A percentile compares a stretch with the other conserved stretches of the same genome.
phyloP scores from a whole-genome alignment of 2,329 filamentous ascomycete species.

The Aspergillus eucalypticola region DNA sequence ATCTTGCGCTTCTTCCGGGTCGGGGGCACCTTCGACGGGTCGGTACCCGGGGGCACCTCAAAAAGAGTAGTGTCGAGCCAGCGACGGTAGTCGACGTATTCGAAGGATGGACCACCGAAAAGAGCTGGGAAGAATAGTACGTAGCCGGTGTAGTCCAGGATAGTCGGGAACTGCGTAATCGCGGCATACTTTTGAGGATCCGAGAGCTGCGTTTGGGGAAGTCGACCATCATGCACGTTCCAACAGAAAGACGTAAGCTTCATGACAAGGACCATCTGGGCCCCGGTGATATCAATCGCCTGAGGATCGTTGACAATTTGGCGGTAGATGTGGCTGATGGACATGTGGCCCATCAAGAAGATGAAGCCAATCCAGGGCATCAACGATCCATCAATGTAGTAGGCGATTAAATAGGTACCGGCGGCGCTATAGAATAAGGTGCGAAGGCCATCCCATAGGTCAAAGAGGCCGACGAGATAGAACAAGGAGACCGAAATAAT shows the following conservation, averaged over 20 bases:
- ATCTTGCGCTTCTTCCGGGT: conserved; percentile 91
- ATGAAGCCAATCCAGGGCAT: conserved; percentile 98
- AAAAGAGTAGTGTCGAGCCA: conserved; percentile 98
- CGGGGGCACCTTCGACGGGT: conserved; percentile 79
- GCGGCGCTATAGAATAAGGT: conserved; percentile 78
- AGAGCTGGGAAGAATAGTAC: conserved; percentile 94
- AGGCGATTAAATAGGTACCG: conserved; percentile 79
- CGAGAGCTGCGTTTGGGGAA: conserved; percentile 76
- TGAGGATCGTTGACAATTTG: conserved; percentile 68
- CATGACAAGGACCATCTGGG: conserved; percentile 98
- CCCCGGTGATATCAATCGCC: conserved; percentile 81
- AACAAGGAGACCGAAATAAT: conserved; percentile 79
- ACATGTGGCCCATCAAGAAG: conserved; percentile 95
- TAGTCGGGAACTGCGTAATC: conserved; percentile 69
- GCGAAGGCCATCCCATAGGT: conserved; percentile 80
- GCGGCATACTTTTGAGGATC: conserved; percentile 83
- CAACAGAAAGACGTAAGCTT: conserved; percentile 96
- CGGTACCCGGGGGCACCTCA: conserved; percentile 75
- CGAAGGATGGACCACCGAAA: conserved; percentile 87
- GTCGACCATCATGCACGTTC: conserved; percentile 91
- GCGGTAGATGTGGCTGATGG: conserved; percentile 80
- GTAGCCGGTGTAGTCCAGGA: conserved; percentile 84
- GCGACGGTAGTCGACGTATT: conserved; percentile 86
- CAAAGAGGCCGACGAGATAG: conserved; percentile 90
- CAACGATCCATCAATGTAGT: conserved; percentile 79